phyloP scores from a whole-genome alignment of 768 basidiomycete genomes.

The Dacryopinax primogenitus region DNA sequence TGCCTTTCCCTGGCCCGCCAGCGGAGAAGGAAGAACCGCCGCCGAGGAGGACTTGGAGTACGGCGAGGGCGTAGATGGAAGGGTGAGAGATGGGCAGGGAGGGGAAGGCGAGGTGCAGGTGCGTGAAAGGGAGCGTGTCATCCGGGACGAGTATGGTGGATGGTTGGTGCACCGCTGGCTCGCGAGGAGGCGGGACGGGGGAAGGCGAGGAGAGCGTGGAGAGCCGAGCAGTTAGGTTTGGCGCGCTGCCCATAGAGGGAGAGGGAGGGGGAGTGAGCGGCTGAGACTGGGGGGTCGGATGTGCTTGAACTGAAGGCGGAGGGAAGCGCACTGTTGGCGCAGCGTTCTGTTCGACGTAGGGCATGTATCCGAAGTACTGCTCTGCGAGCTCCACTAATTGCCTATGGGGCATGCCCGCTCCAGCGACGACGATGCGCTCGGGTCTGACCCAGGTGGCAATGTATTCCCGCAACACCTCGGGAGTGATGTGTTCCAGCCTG shows the following conservation, averaged over 20 bases:
- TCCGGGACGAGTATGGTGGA: constrained; percentile 24
- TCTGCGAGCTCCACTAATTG: constrained; percentile 76
- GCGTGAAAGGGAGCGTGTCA: constrained; percentile 59
- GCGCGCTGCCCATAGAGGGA: constrained; percentile 15
- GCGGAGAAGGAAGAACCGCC: constrained; percentile 96
- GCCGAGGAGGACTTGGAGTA: constrained; percentile 87
- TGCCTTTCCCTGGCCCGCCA: constrained; percentile 95
- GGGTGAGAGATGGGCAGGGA: constrained; percentile 81
- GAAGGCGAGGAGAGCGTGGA: constrained; percentile 23
- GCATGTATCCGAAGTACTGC: constrained; percentile 62
- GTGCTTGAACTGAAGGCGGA: constrained; percentile 29
- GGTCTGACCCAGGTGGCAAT: constrained; percentile 80
- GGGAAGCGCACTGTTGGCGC: constrained; percentile 24
- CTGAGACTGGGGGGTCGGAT: constrained; percentile 18
- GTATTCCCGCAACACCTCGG: constrained; percentile 44
- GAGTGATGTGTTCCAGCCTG: constrained; percentile 55
- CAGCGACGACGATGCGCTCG: constrained; percentile 90
- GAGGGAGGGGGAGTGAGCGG: constrained; percentile 9
- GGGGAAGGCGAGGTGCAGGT: constrained; percentile 86
- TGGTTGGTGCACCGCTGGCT: constrained; percentile 62
- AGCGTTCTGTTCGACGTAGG: not conserved
- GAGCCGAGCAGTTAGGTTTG: constrained; percentile 32
- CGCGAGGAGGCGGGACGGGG: constrained; percentile 55
- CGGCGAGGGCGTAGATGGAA: constrained; percentile 85
- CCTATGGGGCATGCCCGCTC: constrained; percentile 82